Conservation (phyloP, 2,329 filamentous ascomycete genomes). For the Neurospora crassa region DNA sequence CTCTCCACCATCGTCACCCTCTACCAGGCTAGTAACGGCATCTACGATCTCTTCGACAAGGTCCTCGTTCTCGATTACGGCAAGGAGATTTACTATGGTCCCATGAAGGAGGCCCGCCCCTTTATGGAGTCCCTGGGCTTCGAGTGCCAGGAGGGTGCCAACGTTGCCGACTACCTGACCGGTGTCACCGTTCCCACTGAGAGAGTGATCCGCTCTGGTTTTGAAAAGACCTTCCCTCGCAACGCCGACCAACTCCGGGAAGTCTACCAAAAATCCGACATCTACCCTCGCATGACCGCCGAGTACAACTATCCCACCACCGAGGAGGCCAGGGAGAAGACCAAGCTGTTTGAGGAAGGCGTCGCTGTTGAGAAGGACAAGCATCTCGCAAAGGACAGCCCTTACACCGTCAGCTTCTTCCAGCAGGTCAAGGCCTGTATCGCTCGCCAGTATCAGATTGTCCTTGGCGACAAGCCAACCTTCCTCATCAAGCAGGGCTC, state of each 20-base stretch:
- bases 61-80: constrained; percentile 59
- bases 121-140: constrained; percentile 61
- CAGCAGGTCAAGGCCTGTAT: constrained; percentile 61
- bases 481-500: constrained; percentile 72
- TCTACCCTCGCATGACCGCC: constrained; percentile 38
- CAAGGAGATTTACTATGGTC: constrained; percentile 56
- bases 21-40: constrained; percentile 62
- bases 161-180: constrained; percentile 56
- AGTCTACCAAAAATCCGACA: constrained; percentile 41
- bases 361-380: constrained; percentile 46
- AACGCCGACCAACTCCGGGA: constrained; percentile 33
- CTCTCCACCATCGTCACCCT: constrained; percentile 53
- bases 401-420: constrained; percentile 50
- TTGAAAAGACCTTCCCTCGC: constrained; percentile 34
- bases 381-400: constrained; percentile 40
- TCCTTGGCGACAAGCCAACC: constrained; percentile 64
- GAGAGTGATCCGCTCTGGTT: constrained; percentile 43
- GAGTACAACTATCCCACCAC: constrained; percentile 50
- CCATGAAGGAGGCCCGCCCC: constrained; percentile 44
- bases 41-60: constrained; percentile 62
- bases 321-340: constrained; percentile 36
- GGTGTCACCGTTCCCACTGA: constrained; percentile 60
- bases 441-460: constrained; percentile 68
- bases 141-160: constrained; percentile 50
- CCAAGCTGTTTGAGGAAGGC: constrained; percentile 42